A percentile compares a stretch with the other conserved stretches of the same genome.
phyloP scores from a whole-genome alignment of 169 alveolate genomes.

The Cryptosporidium muris region DNA sequence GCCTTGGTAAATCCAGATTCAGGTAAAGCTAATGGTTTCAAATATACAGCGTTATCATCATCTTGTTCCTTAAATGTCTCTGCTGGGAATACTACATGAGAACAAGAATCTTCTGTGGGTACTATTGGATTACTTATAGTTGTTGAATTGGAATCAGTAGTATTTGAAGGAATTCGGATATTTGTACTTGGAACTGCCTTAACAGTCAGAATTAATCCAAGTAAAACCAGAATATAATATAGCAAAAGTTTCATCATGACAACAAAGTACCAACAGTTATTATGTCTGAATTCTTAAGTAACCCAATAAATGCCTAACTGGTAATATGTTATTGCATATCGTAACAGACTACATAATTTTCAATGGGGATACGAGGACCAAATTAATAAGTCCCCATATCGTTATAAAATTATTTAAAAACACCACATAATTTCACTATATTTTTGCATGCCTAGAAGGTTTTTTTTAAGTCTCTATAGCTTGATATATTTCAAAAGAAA shows the following conservation, averaged over 20 bases:
- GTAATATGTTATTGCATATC: too few species aligned
- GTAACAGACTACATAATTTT: background rate
- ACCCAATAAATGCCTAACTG: too few species aligned
- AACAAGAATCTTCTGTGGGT: slow-evolving; percentile 29
- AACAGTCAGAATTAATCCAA: slow-evolving; percentile 1
- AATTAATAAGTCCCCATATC: too few species aligned
- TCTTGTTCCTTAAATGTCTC: slow-evolving; percentile 33
- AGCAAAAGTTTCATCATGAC: slow-evolving; percentile 51
- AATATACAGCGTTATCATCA: slow-evolving; percentile 37
- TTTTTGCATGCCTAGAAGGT: too few species aligned
- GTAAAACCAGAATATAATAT: slow-evolving; percentile 3
- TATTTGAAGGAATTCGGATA: slow-evolving; percentile 30
- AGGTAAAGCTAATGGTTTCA: slow-evolving; percentile 57
- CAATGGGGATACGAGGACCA: background rate
- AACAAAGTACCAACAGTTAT: slow-evolving; percentile 30
- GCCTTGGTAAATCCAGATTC: slow-evolving; percentile 67
- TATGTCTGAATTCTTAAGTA: background rate
- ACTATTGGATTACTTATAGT: slow-evolving; percentile 7
- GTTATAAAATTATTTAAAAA: too few species aligned
- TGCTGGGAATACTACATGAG: slow-evolving; percentile 39
- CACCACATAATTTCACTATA: too few species aligned
- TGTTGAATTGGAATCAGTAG: slow-evolving; percentile 3
- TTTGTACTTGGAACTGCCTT: slow-evolving; percentile 47
- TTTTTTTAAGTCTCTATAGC: too few species aligned
- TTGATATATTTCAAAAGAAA: too few species aligned